Conservation (phyloP, 306 rosid species). For the Cucurbita pepo region DNA sequence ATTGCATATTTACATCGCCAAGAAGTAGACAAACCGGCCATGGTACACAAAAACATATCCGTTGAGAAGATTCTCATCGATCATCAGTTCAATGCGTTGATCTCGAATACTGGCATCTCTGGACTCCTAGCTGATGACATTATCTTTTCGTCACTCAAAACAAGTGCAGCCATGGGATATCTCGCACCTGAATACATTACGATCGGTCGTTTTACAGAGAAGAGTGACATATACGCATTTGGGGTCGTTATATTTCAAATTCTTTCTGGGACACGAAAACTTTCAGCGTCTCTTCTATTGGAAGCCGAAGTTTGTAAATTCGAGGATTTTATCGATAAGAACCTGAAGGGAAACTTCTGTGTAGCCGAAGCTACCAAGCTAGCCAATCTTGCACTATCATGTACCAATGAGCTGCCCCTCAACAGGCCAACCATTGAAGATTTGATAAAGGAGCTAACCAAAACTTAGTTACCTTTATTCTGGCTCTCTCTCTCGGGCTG, state of each 20-base stretch:
- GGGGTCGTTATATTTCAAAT: constrained; percentile 83
- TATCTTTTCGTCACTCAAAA: constrained; percentile 76
- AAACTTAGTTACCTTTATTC: constrained; percentile 3
- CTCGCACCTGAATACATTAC: constrained; percentile 86
- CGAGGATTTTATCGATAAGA: constrained; percentile 47
- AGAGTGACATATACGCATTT: constrained; percentile 83
- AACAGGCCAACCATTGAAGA: constrained; percentile 49
- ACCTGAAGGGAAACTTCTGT: constrained; percentile 36
- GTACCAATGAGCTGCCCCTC: constrained; percentile 59
- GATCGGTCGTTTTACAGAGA: constrained; percentile 80
- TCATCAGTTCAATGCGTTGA: constrained; percentile 52
- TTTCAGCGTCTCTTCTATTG: constrained; percentile 33
- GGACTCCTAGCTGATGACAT: constrained; percentile 90
- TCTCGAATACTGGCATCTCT: constrained; percentile 66
- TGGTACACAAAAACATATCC: constrained; percentile 81
- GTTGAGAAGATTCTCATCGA: constrained; percentile 70
- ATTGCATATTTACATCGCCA: constrained; percentile 60
- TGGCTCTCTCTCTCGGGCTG: background rate
- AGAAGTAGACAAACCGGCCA: constrained; percentile 47
- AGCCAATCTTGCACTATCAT: constrained; percentile 40
- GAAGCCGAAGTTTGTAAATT: constrained; percentile 35
- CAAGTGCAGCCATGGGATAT: constrained; percentile 98
- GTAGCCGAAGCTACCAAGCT: constrained; percentile 48
- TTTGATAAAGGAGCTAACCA: constrained; percentile 37
- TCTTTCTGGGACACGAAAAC: constrained; percentile 40